Evolutionary conservation across 1,284 basidiomycete genomes (phyloP).

Genomic region (Calocybe gambosa): DNA sequence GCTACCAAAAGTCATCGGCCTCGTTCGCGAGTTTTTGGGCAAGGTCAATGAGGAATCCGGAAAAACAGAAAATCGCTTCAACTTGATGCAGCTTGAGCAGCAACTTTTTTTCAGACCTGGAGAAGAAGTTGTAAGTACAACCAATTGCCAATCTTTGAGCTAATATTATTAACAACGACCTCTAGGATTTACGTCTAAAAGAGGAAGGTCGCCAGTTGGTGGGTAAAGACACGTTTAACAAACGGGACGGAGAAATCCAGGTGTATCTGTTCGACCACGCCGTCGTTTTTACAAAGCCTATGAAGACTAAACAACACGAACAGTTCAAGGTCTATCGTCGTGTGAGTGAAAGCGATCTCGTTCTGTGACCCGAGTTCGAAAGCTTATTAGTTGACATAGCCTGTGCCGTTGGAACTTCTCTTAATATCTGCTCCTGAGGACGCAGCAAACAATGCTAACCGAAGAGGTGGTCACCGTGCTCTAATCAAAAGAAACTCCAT

Average conservation of each 20-base stretch:
- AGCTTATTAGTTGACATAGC: constrained; percentile 39
- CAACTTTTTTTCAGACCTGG: constrained; percentile 83
- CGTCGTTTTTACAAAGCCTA: constrained; percentile 85
- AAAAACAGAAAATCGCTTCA: constrained; percentile 90
- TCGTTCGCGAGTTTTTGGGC: constrained; percentile 79
- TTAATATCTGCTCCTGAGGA: constrained; percentile 83
- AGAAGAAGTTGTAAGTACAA: constrained; percentile 71
- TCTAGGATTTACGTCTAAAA: constrained; percentile 77
- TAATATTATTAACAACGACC: constrained; percentile 2
- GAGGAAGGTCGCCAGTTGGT: constrained; percentile 90
- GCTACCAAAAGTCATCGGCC: constrained; percentile 74
- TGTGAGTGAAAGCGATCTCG: constrained; percentile 44
- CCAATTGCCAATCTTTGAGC: constrained; percentile 3
- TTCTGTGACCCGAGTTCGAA: neutral
- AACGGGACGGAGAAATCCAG: constrained; percentile 87
- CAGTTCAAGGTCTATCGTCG: constrained; percentile 92
- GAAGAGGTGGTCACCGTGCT: constrained; percentile 29
- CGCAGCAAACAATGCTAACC: constrained; percentile 25
- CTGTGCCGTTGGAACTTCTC: constrained; percentile 93
- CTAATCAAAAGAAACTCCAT: constrained; percentile 49
- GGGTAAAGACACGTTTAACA: constrained; percentile 91
- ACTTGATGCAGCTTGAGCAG: constrained; percentile 84
- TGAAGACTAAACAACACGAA: constrained; percentile 85
- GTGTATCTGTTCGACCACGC: constrained; percentile 98
- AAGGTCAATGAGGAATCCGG: constrained; percentile 92